phyloP scores from a whole-genome alignment of 148 eudicot genomes.

The Vaccinium macrocarpon region DNA sequence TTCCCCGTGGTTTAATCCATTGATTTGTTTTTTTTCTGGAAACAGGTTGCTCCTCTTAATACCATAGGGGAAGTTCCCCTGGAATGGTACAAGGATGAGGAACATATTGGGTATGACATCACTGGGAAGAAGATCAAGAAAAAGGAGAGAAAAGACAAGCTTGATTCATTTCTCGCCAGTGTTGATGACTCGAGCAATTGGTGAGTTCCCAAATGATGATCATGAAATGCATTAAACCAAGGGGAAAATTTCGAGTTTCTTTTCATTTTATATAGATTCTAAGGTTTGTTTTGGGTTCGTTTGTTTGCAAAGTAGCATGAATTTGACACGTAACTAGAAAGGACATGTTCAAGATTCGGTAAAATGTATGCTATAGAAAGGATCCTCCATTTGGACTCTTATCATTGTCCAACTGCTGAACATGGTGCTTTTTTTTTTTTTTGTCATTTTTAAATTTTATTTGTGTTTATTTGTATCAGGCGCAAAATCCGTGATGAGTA shows the following conservation, averaged over 20 bases:
- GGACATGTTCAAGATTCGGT: background rate
- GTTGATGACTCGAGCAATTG: slow-evolving; percentile 76
- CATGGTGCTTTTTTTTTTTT: background rate
- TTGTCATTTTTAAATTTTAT: background rate
- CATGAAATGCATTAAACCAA: background rate
- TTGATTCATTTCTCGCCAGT: slow-evolving; percentile 61
- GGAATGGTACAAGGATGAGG: slow-evolving; percentile 90
- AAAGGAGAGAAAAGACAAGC: slow-evolving; percentile 66
- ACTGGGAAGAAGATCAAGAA: slow-evolving; percentile 88
- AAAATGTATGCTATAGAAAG: background rate
- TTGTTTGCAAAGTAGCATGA: background rate
- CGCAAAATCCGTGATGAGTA: slow-evolving; percentile 74
- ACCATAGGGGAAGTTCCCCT: slow-evolving; percentile 91
- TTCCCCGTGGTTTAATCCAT: background rate
- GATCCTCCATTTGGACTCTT: background rate
- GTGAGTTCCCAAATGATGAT: slow-evolving; percentile 37
- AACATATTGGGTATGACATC: slow-evolving; percentile 88
- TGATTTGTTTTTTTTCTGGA: background rate
- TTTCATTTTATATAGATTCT: background rate
- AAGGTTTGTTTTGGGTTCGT: background rate
- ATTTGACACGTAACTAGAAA: background rate
- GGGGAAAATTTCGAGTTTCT: background rate
- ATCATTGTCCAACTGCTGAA: slow-evolving; percentile 5
- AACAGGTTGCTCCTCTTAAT: slow-evolving; percentile 88
- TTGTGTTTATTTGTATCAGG: slow-evolving; percentile 42